Evolutionary conservation across 2,329 filamentous ascomycete species (phyloP).

Genomic region (Talaromyces funiculosus): DNA sequence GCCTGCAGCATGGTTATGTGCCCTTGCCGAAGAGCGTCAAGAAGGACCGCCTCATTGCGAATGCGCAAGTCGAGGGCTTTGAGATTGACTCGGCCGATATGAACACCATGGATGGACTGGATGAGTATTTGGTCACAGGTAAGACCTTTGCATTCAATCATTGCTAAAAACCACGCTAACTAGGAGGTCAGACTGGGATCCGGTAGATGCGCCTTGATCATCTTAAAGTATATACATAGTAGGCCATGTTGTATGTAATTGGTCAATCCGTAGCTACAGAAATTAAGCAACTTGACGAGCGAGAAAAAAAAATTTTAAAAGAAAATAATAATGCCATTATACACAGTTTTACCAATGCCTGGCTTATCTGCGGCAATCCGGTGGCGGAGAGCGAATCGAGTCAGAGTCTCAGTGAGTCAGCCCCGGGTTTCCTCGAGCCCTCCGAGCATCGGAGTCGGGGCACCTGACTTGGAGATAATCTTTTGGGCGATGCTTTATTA

Average conservation of each 20-base stretch:
- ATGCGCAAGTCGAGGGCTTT: constrained; percentile 52
- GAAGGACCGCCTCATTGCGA: constrained; percentile 58
- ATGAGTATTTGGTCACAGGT: constrained; percentile 69
- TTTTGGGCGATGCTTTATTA: background rate
- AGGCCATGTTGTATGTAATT: background rate
- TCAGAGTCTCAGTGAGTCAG: background rate
- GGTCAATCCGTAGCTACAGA: background rate
- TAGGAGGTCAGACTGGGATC: constrained; percentile 18
- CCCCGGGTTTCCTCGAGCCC: too few relatives aligned
- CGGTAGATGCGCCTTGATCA: constrained; percentile 17
- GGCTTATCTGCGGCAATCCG: background rate
- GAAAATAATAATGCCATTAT: background rate
- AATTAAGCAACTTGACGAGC: background rate
- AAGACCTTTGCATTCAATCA: constrained; percentile 34
- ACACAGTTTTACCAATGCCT: background rate
- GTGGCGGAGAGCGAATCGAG: background rate
- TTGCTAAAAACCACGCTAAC: background rate
- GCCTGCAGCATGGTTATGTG: constrained; percentile 66
- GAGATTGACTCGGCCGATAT: constrained; percentile 60
- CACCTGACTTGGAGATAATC: background rate
- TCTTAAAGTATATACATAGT: background rate
- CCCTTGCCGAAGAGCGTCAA: constrained; percentile 68
- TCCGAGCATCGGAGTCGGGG: background rate
- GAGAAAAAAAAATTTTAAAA: background rate
- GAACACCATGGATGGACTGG: constrained; percentile 56